Conservation (phyloP, 2,329 filamentous ascomycete species). For the Penicillium glabrum region DNA sequence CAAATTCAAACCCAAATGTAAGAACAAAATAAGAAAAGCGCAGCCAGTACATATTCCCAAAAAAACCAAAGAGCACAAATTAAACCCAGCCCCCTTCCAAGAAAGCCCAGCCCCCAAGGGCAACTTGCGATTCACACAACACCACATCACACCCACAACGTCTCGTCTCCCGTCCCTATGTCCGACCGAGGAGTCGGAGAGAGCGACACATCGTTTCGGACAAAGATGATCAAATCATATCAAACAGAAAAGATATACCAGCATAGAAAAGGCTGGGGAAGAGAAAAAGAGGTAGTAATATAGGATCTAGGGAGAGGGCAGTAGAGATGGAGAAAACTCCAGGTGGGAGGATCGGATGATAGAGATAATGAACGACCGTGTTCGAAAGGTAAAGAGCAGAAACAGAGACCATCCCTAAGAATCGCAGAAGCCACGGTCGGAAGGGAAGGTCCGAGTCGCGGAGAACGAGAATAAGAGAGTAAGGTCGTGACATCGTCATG, state of each 20-base stretch:
- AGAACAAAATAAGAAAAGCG: neutral
- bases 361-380: constrained; percentile 2
- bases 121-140: constrained; percentile 2
- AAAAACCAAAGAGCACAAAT: neutral
- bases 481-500: constrained; percentile 37
- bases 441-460: constrained; percentile 9
- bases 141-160: neutral
- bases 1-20: constrained; percentile 3
- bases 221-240: neutral
- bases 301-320: neutral
- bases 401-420: constrained; percentile 22
- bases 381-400: constrained; percentile 7
- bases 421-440: constrained; percentile 24
- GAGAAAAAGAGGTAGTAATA: neutral
- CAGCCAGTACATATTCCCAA: neutral
- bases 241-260: neutral
- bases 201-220: neutral
- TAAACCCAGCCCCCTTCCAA: neutral
- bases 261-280: neutral
- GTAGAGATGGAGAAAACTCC: constrained; percentile 1
- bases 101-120: neutral
- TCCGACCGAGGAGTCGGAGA: neutral
- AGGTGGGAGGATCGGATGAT: neutral
- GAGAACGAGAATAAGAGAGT: constrained; percentile 22
- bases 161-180: constrained; percentile 1